Evolutionary conservation across 768 basidiomycete species (phyloP).

Genomic region (Asterophora lycoperdoides): DNA sequence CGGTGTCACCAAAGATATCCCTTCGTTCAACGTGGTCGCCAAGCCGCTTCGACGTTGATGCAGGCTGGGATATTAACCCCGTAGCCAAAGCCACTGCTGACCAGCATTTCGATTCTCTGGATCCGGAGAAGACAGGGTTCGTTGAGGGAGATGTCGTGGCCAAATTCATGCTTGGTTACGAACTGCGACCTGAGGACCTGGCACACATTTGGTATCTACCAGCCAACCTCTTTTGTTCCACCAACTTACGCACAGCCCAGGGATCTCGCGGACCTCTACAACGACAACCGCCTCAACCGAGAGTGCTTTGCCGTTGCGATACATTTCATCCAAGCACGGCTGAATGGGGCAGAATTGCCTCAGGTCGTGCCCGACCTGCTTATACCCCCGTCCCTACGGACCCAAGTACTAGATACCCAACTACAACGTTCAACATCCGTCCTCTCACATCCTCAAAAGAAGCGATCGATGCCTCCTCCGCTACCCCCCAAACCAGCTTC

Average conservation of each 20-base stretch:
- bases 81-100: constrained; percentile 28
- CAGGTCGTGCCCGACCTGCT: constrained; percentile 28
- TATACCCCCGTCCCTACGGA: constrained; percentile 25
- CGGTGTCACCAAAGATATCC: neutral
- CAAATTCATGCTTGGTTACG: constrained; percentile 30
- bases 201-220: constrained; percentile 33
- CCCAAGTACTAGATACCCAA: constrained; percentile 1
- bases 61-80: constrained; percentile 25
- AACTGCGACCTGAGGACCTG: constrained; percentile 29
- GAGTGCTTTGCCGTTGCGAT: constrained; percentile 36
- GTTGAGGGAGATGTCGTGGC: constrained; percentile 30
- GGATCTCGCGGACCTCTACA: constrained; percentile 32
- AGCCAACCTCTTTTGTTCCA: neutral
- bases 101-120: constrained; percentile 28
- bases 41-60: too few species aligned
- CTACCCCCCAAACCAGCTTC: constrained; percentile 9
- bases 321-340: constrained; percentile 30
- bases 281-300: constrained; percentile 30
- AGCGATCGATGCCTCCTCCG: neutral
- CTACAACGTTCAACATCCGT: constrained; percentile 4
- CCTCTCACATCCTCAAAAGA: neutral
- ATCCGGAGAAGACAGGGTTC: constrained; percentile 25
- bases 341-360: constrained; percentile 31
- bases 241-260: constrained; percentile 14
- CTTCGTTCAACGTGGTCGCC: too few species aligned